A percentile compares a stretch with the other conserved stretches of the same genome.
Conservation (phyloP, 345 rosid species). For the Crucihimalaya himalaica region DNA sequence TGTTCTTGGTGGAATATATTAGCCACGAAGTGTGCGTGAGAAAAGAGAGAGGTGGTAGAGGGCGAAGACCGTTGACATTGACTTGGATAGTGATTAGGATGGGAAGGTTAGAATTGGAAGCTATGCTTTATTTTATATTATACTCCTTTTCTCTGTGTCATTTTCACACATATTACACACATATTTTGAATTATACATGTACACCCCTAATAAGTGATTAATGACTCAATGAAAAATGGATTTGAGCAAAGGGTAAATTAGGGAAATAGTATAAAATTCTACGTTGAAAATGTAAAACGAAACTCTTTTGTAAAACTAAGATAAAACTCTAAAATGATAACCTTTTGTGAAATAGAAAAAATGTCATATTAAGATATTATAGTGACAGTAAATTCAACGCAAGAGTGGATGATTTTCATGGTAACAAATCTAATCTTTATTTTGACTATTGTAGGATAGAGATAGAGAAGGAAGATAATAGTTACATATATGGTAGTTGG, state of each 20-base stretch:
- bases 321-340: too few relatives aligned
- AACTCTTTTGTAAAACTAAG: too few relatives aligned
- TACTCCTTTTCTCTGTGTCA: too few relatives aligned
- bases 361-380: too few relatives aligned
- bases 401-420: slow-evolving; percentile 3
- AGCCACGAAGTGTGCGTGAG: slow-evolving; percentile 36
- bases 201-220: too few relatives aligned
- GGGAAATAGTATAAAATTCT: too few relatives aligned
- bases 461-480: background rate
- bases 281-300: too few relatives aligned
- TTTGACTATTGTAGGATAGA: slow-evolving; percentile 7
- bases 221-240: too few relatives aligned
- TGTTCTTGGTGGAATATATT: slow-evolving; percentile 38
- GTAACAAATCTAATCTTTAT: background rate
- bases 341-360: too few relatives aligned
- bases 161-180: too few relatives aligned
- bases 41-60: slow-evolving; percentile 19
- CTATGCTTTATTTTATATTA: background rate
- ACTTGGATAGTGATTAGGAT: slow-evolving; percentile 32
- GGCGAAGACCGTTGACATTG: slow-evolving; percentile 36
- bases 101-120: slow-evolving; percentile 19
- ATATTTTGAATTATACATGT: too few relatives aligned
- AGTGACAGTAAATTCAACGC: slow-evolving; percentile 16
- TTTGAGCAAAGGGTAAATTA: too few relatives aligned
- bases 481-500: background rate